Percentiles rank a stretch among this genome's conserved stretches.
phyloP scores from a whole-genome alignment of 148 eudicot genomes.

The Polygonum maritimum region DNA sequence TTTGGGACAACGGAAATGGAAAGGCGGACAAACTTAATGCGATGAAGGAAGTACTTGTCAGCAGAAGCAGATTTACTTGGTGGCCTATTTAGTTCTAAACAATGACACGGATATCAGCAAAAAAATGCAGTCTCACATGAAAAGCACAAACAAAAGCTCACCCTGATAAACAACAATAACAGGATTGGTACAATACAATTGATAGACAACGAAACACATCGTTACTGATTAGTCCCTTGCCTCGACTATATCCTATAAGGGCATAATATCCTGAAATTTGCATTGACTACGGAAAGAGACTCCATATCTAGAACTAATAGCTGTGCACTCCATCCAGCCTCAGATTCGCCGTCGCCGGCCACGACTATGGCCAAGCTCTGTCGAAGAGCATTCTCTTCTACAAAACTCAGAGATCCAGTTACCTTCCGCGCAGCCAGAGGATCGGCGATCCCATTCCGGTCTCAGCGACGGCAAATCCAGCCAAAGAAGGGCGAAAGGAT shows the following conservation, averaged over 20 bases:
- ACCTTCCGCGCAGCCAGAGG: conserved; percentile 63
- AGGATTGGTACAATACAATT: background rate
- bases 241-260: background rate
- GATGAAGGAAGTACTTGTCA: conserved; percentile 45
- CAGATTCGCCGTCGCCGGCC: conserved; percentile 36
- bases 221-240: background rate
- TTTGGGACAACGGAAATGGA: background rate
- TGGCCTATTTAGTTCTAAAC: conserved; percentile 8
- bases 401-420: conserved; percentile 93
- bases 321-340: background rate
- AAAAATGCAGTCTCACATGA: background rate
- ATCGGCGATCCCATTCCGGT: too few relatives aligned
- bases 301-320: background rate
- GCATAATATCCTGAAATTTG: background rate
- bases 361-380: conserved; percentile 78
- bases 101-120: background rate
- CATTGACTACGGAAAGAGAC: background rate
- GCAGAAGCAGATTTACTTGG: conserved; percentile 16
- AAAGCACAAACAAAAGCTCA: background rate
- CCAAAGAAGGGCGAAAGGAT: too few relatives aligned
- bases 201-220: background rate
- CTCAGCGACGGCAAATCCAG: too few relatives aligned
- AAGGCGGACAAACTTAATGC: too few relatives aligned
- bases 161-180: background rate
- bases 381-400: conserved; percentile 82